Percentiles rank a stretch among this genome's conserved stretches.
These are phyloP conservation scores for Podospora sp. DNA, from an alignment of 495 filamentous ascomycete species.

Conservation along the genomic window DNA sequence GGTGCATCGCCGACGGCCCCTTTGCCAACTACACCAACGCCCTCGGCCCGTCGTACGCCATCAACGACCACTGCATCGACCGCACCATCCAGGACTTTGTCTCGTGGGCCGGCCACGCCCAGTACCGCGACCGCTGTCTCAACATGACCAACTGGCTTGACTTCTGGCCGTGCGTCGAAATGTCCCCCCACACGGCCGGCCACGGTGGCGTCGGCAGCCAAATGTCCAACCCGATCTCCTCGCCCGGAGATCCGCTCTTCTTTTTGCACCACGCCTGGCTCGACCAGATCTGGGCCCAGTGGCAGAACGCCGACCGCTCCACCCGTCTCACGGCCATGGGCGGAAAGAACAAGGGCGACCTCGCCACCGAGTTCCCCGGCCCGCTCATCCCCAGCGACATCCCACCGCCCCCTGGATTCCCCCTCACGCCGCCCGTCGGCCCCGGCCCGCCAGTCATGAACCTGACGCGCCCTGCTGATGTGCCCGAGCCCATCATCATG, in stretches of 20 bases:
- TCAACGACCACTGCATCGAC: conserved; percentile 41
- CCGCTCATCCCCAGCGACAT: conserved; percentile 3
- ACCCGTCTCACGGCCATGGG: conserved; percentile 38
- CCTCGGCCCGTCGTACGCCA: conserved; percentile 36
- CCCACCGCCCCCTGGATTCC: conserved; percentile 10
- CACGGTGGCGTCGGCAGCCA: conserved; percentile 27
- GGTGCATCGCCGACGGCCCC: conserved; percentile 46
- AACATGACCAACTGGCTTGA: neutral
- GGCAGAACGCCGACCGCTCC: conserved; percentile 55
- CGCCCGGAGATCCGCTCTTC: conserved; percentile 65
- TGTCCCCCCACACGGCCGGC: conserved; percentile 21
- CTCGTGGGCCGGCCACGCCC: conserved; percentile 1
- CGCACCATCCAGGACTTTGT: conserved; percentile 31
- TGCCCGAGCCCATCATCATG: conserved; percentile 10
- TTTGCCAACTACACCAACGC: conserved; percentile 38
- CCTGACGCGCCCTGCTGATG: neutral
- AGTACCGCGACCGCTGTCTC: conserved; percentile 17
- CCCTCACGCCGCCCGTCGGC: neutral
- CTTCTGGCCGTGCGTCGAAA: conserved; percentile 24
- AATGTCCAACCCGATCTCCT: conserved; percentile 50
- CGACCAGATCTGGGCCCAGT: conserved; percentile 70
- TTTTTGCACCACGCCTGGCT: conserved; percentile 71
- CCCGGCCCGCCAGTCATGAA: neutral
- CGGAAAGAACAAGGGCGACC: conserved; percentile 24
- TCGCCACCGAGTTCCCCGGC: conserved; percentile 6